These are phyloP conservation scores for Penicillium sp. DNA, from an alignment of 2,329 filamentous ascomycete species.

Conservation along the genomic window DNA sequence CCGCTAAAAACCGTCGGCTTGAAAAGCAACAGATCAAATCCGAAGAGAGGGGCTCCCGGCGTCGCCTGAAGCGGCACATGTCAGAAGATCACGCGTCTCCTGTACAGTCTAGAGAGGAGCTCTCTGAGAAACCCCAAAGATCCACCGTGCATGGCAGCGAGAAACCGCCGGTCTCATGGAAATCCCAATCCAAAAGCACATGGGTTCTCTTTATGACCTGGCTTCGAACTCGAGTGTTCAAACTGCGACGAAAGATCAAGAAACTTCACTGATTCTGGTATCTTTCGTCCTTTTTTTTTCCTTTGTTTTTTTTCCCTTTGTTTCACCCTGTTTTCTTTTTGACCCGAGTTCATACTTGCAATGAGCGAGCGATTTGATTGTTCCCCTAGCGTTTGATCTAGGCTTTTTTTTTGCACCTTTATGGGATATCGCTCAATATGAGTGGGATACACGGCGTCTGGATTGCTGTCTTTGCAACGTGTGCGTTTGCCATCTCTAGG, in stretches of 20 bases:
- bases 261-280: slow-evolving; percentile 19
- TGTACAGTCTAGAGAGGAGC: slow-evolving; percentile 12
- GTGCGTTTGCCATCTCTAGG: background rate
- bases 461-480: slow-evolving; percentile 3
- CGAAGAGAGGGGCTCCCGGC: slow-evolving; percentile 43
- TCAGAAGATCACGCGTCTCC: slow-evolving; percentile 12
- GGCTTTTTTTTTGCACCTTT: slow-evolving; percentile 2
- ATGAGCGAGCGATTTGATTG: slow-evolving; percentile 11
- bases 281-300: slow-evolving; percentile 27
- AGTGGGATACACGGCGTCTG: slow-evolving; percentile 6
- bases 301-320: background rate
- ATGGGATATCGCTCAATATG: slow-evolving; percentile 4
- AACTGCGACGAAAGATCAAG: slow-evolving; percentile 42
- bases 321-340: background rate
- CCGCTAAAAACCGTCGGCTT: slow-evolving; percentile 53
- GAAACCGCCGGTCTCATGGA: slow-evolving; percentile 24
- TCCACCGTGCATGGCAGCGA: slow-evolving; percentile 1
- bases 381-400: slow-evolving; percentile 5
- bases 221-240: slow-evolving; percentile 55
- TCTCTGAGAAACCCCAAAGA: slow-evolving; percentile 20
- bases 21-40: slow-evolving; percentile 52
- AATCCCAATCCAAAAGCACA: slow-evolving; percentile 34
- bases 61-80: slow-evolving; percentile 39
- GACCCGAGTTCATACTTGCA: slow-evolving; percentile 2
- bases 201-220: slow-evolving; percentile 58